Conservation (phyloP, 306 rosid genomes). For the Comarum palustre region DNA sequence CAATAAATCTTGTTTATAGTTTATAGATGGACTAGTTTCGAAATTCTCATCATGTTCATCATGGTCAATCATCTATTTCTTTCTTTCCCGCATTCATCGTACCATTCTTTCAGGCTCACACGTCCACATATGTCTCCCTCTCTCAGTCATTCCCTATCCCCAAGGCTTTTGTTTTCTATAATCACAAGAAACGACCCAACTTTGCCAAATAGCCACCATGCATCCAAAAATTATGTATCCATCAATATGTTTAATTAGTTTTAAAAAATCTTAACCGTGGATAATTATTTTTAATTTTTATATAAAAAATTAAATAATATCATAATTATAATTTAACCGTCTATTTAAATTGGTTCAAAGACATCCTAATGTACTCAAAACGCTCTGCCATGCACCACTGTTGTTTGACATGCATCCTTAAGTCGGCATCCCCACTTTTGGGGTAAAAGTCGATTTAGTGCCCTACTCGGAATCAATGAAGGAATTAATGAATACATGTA, state of each 20-base stretch:
- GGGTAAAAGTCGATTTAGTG: not conserved
- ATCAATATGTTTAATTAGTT: too few species aligned
- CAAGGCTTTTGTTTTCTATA: conserved; percentile 15
- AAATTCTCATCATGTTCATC: conserved; percentile 22
- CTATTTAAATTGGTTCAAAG: too few species aligned
- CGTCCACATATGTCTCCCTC: conserved; percentile 47
- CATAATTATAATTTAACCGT: too few species aligned
- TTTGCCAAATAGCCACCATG: not conserved
- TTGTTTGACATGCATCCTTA: not conserved
- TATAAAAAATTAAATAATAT: too few species aligned
- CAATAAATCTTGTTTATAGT: too few species aligned
- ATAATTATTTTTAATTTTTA: too few species aligned
- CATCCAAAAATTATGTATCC: too few species aligned
- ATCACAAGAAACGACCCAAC: conserved; percentile 13
- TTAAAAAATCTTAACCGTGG: too few species aligned
- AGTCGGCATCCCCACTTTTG: not conserved
- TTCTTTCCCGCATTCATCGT: conserved; percentile 74
- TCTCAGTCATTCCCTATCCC: conserved; percentile 14
- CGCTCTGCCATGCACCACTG: not conserved
- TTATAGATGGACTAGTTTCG: conserved; percentile 17
- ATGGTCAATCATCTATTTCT: conserved; percentile 15
- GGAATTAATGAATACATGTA: not conserved
- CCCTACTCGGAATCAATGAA: not conserved
- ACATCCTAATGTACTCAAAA: too few species aligned
- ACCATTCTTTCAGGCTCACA: conserved; percentile 43